A percentile compares a stretch with the other conserved stretches of the same genome.
These are phyloP conservation scores for Podaxis mareebaensis DNA, from an alignment of 768 basidiomycete species.

Conservation along the genomic window DNA sequence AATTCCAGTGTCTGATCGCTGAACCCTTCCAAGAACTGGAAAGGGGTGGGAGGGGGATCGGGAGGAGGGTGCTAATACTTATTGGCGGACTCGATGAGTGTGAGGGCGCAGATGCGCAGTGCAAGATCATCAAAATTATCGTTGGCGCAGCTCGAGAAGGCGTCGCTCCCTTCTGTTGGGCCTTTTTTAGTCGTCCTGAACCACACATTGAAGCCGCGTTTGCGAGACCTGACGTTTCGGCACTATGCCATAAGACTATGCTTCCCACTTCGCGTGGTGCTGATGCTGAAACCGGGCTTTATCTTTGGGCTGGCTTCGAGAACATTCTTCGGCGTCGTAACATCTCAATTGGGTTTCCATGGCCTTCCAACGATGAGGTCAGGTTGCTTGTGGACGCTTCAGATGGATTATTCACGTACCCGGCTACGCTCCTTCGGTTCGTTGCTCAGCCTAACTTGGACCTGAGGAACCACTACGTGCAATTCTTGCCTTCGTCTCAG, in stretches of 20 bases:
- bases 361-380: slow-evolving; percentile 18
- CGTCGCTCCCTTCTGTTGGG: neutral
- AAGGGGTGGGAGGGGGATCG: too few species aligned
- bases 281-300: slow-evolving; percentile 6
- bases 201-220: neutral
- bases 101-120: neutral
- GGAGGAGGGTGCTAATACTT: neutral
- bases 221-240: neutral
- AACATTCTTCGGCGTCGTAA: slow-evolving; percentile 3
- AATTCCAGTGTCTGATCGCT: neutral
- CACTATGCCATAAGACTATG: neutral
- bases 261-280: neutral
- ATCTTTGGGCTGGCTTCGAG: slow-evolving; percentile 1
- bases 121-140: neutral
- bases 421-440: slow-evolving; percentile 25
- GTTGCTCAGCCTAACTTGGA: slow-evolving; percentile 19
- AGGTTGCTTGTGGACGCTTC: slow-evolving; percentile 21
- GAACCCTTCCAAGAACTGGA: neutral
- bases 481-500: neutral
- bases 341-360: neutral
- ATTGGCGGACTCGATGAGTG: slow-evolving; percentile 1
- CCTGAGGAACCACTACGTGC: neutral
- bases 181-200: slow-evolving; percentile 6
- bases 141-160: neutral
- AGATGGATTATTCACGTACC: slow-evolving; percentile 27